A percentile compares a stretch with the other conserved stretches of the same genome.
Conservation (phyloP, 169 alveolate species). For the Theileria orientalis region DNA sequence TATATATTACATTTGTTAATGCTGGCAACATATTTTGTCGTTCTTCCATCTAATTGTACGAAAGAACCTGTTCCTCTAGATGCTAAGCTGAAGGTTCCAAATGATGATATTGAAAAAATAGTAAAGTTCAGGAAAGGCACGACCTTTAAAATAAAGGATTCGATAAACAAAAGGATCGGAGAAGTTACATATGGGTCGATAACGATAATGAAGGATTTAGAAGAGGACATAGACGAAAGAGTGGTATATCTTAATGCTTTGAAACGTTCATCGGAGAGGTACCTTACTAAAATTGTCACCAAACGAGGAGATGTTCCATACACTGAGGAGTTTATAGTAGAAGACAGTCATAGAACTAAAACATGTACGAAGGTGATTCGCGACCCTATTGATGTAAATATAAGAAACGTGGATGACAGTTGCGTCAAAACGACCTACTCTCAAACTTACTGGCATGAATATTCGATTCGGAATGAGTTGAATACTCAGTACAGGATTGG, state of each 20-base stretch:
- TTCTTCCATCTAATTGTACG: neutral
- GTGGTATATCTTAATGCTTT: constrained; percentile 11
- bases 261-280: constrained; percentile 1
- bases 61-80: constrained; percentile 9
- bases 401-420: neutral
- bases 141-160: constrained; percentile 15
- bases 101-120: constrained; percentile 15
- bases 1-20: no score
- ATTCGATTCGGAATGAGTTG: constrained; percentile 1
- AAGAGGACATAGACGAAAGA: constrained; percentile 11
- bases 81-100: neutral
- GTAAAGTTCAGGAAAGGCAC: constrained; percentile 13
- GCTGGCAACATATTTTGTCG: no score
- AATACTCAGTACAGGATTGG: constrained; percentile 13
- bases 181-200: constrained; percentile 24
- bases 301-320: neutral
- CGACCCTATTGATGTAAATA: constrained; percentile 1
- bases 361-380: constrained; percentile 10
- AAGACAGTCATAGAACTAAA: neutral
- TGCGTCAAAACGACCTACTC: neutral
- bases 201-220: constrained; percentile 1
- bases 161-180: constrained; percentile 14
- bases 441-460: constrained; percentile 22
- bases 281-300: constrained; percentile 8
- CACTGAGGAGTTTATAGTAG: constrained; percentile 25